Base-by-base conservation (phyloP, 2,329 filamentous ascomycete species). In the Exophiala oligosperma region DNA sequence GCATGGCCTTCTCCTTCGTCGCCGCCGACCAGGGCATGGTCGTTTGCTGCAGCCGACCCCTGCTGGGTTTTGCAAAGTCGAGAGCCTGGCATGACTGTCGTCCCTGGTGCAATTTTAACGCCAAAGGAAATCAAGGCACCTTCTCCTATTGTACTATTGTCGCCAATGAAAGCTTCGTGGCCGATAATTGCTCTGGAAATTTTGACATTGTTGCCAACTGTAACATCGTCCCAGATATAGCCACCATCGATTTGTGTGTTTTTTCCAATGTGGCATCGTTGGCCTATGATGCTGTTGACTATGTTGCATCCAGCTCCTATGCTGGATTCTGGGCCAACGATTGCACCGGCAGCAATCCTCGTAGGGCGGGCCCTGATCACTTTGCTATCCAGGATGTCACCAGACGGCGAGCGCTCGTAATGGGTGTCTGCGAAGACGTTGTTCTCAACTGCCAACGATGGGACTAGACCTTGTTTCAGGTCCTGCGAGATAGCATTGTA, bases 401-500 rank as follows among this genome's bases (percentile, higher is more conserved):
- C 84, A 59, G 85, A 85, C 58, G 84, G 81, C 55, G 88, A 80
- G 63, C 85, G 84, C 73, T 94, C 97, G 1, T 85, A 86, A 66
- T 96, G 90, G 43, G 85, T 88, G 1, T 84, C 83, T 1, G 94
- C 77, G 23, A 97, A 76, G 69, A 97, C 97, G 70, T 87, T 92
- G 49, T 66, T 67, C 35, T 63, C 57, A n/a, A 64, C 46, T 3
- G 62, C 58, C 12, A 67, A 40, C n/a, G 62, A 63, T 9, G 56
- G 55, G 38, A 65, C 58, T 40, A 64, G 32, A 23, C 64, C 62
- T 23, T 59, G 53, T 50, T 64, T 58, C 43, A 67, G 52, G 70
- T 97, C 92, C 68, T 86, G 88, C 72, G 86, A 92, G 54, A 99
- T 85, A 29, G 92, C 85, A 69, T 96, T 91, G 76, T 97, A 99